A percentile compares a stretch with the other conserved stretches of the same genome.
Conservation (phyloP, 257 asterid species). For the Orobanche coerulescens region DNA sequence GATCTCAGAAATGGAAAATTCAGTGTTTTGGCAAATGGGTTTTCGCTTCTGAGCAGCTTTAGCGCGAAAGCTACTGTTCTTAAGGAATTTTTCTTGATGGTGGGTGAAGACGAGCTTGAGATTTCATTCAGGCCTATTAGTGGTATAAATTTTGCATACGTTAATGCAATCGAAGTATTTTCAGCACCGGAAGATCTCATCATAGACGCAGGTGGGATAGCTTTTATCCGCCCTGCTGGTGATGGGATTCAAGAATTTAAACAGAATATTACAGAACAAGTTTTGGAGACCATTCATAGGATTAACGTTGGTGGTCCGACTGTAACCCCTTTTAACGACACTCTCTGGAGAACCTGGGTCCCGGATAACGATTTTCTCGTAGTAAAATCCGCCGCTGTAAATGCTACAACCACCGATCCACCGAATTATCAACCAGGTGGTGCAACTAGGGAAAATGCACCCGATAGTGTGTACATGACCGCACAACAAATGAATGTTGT, state of each 20-base stretch:
- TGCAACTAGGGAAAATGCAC: conserved; percentile 58
- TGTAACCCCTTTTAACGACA: conserved; percentile 74
- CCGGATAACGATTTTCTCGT: conserved; percentile 65
- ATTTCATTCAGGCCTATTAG: conserved; percentile 40
- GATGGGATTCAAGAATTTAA: conserved; percentile 45
- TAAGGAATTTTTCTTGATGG: conserved; percentile 56
- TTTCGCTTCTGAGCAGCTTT: conserved; percentile 33
- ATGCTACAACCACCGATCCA: conserved; percentile 36
- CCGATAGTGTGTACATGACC: conserved; percentile 69
- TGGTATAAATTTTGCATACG: conserved; percentile 47
- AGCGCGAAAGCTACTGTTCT: conserved; percentile 26
- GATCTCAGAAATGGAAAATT: conserved; percentile 39
- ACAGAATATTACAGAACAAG: conserved; percentile 51
- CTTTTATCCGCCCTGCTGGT: conserved; percentile 40
- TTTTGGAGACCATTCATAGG: conserved; percentile 65
- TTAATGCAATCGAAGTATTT: conserved; percentile 66
- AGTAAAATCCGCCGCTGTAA: conserved; percentile 60
- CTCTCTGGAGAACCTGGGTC: conserved; percentile 75
- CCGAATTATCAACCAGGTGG: conserved; percentile 66
- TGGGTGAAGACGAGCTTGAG: conserved; percentile 41
- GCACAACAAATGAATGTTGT: conserved; percentile 62
- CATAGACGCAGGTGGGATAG: conserved; percentile 42
- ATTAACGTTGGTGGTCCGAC: conserved; percentile 73
- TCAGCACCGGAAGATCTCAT: conserved; percentile 63
- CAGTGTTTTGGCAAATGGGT: conserved; percentile 53